These are phyloP conservation scores for Suillus spraguei DNA, from an alignment of 768 basidiomycete genomes.

Conservation along the genomic window DNA sequence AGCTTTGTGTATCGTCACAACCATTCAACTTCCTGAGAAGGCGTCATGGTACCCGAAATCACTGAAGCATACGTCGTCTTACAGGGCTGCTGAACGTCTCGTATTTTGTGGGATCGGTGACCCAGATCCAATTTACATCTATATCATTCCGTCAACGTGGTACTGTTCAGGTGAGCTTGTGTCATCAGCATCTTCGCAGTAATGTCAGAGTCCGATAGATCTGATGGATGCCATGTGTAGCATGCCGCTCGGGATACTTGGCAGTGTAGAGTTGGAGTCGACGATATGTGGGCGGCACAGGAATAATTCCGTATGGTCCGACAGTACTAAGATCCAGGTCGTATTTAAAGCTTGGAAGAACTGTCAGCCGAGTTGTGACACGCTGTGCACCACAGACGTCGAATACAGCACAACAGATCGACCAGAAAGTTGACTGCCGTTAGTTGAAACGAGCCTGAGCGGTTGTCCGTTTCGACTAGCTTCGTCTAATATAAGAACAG, in stretches of 20 bases:
- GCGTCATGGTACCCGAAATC: too few relatives aligned
- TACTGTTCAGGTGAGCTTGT: not conserved
- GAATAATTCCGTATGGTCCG: not conserved
- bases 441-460: conserved; percentile 50
- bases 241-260: not conserved
- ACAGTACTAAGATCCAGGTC: not conserved
- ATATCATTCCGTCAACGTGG: not conserved
- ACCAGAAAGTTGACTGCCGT: conserved; percentile 21
- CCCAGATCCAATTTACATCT: not conserved
- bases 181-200: not conserved
- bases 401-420: conserved; percentile 5
- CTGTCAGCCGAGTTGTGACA: not conserved
- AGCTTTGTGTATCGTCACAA: too few relatives aligned
- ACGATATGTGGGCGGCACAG: not conserved
- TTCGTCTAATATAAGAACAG: not conserved
- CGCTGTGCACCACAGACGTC: conserved; percentile 12
- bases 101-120: not conserved
- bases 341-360: not conserved
- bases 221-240: not conserved
- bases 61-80: too few relatives aligned
- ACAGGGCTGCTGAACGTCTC: not conserved
- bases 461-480: conserved; percentile 51
- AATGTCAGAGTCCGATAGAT: not conserved
- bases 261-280: not conserved
- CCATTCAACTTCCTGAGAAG: too few relatives aligned